phyloP scores from a whole-genome alignment of 805 yeast species.

The Komagataella ulmi region DNA sequence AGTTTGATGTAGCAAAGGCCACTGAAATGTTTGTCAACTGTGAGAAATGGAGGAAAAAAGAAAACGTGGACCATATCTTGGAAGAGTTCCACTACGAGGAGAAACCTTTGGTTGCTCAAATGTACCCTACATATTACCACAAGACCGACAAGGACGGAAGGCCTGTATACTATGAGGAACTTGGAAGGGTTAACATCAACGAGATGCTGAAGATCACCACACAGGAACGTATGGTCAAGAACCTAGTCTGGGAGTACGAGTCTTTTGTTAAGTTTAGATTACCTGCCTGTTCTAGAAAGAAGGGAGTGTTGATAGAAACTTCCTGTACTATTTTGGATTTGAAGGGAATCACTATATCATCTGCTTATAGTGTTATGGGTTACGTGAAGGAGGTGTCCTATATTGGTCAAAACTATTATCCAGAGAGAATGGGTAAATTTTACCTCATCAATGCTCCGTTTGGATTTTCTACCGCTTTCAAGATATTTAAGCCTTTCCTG shows the following conservation, averaged over 20 bases:
- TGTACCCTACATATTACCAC: conserved; percentile 95
- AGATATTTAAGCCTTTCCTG: conserved; percentile 80
- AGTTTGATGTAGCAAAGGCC: conserved; percentile 75
- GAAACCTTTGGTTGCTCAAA: conserved; percentile 78
- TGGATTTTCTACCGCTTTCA: conserved; percentile 91
- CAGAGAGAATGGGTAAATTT: conserved; percentile 98
- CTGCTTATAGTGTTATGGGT: conserved; percentile 74
- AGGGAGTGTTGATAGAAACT: conserved; percentile 74
- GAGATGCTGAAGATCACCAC: conserved; percentile 91
- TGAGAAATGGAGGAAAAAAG: conserved; percentile 85
- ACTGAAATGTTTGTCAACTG: conserved; percentile 73
- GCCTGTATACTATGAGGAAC: conserved; percentile 88
- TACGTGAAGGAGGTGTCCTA: conserved; percentile 88
- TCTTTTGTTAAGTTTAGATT: conserved; percentile 71
- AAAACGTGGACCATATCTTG: conserved; percentile 77
- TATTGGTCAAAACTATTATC: conserved; percentile 95
- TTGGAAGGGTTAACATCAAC: conserved; percentile 79
- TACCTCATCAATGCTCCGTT: conserved; percentile 94
- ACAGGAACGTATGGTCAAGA: conserved; percentile 91
- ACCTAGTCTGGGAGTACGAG: conserved; percentile 96
- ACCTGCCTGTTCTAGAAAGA: conserved; percentile 87
- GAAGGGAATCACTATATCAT: conserved; percentile 79
- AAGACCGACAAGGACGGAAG: conserved; percentile 95
- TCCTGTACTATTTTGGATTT: conserved; percentile 93
- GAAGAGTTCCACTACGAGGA: conserved; percentile 87